Conservation (phyloP, 768 basidiomycete genomes). For the Russula abietina region DNA sequence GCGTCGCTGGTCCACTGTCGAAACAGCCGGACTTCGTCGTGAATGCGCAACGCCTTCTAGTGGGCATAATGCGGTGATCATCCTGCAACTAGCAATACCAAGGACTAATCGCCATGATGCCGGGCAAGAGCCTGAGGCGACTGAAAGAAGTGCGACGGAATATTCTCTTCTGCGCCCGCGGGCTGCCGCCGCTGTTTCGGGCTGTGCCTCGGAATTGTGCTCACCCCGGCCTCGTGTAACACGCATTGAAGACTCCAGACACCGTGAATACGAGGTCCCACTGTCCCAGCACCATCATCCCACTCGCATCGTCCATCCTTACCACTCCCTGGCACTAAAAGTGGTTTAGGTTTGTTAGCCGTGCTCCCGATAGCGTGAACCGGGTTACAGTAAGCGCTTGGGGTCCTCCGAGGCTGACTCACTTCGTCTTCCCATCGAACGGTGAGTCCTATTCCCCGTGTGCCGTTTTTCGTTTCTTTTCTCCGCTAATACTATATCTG, state of each 20-base stretch:
- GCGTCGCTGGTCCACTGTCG: background rate
- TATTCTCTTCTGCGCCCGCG: background rate
- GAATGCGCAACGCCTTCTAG: background rate
- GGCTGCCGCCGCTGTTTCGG: background rate
- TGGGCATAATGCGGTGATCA: background rate
- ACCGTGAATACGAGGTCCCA: background rate
- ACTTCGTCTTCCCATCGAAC: constrained; percentile 2
- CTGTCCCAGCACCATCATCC: background rate
- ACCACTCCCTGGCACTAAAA: background rate
- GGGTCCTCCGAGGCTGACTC: background rate
- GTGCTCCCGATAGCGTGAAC: background rate
- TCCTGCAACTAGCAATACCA: background rate
- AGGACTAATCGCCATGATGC: background rate
- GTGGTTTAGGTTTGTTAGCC: background rate
- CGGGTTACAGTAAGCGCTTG: background rate
- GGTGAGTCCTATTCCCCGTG: constrained; percentile 4
- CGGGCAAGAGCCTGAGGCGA: background rate
- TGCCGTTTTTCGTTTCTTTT: background rate
- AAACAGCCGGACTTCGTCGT: background rate
- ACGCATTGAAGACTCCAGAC: background rate
- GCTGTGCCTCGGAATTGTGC: background rate
- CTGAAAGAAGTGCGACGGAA: background rate
- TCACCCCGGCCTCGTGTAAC: constrained; percentile 3
- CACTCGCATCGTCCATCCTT: too few species aligned
- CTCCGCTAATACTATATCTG: background rate